phyloP scores from a whole-genome alignment of 75 land plant species.

The Chamaecyparis obtusa region DNA sequence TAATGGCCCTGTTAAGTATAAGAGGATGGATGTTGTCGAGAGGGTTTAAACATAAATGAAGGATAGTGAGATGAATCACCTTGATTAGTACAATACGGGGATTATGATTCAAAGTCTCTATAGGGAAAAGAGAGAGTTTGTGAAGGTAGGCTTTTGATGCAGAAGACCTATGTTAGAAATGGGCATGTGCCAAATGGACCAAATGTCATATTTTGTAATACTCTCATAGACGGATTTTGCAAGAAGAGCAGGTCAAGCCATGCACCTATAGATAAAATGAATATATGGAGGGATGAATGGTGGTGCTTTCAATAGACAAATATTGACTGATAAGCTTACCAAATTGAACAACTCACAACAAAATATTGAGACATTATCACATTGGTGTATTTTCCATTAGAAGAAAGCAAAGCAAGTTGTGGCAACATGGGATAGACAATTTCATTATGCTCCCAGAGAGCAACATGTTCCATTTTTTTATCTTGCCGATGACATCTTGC shows the following conservation, averaged over 20 bases:
- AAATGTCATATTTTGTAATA: constrained; percentile 49
- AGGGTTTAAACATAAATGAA: not conserved
- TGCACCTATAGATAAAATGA: no score
- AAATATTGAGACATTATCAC: no score
- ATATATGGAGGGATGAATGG: no score
- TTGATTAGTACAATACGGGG: constrained; percentile 25
- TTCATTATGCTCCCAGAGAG: constrained; percentile 69
- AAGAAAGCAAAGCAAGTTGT: constrained; percentile 85
- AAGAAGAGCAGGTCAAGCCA: no score
- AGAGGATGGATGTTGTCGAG: not conserved
- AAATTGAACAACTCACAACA: no score
- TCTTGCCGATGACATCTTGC: constrained; percentile 95
- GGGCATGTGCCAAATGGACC: constrained; percentile 26
- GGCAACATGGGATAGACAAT: constrained; percentile 82
- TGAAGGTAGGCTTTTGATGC: constrained; percentile 33
- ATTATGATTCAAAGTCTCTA: constrained; percentile 49
- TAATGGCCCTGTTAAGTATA: not conserved
- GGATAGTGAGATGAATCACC: not conserved
- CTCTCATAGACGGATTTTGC: constrained; percentile 36
- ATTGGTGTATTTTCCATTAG: constrained; percentile 95
- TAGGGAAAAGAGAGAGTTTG: constrained; percentile 45
- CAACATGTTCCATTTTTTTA: constrained; percentile 78
- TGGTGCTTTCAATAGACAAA: no score
- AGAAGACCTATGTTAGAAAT: constrained; percentile 38
- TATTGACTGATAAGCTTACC: no score